A percentile compares a stretch with the other conserved stretches of the same genome.
Evolutionary conservation across 1,284 basidiomycete genomes (phyloP).

Genomic region (Puccinia triticina): DNA sequence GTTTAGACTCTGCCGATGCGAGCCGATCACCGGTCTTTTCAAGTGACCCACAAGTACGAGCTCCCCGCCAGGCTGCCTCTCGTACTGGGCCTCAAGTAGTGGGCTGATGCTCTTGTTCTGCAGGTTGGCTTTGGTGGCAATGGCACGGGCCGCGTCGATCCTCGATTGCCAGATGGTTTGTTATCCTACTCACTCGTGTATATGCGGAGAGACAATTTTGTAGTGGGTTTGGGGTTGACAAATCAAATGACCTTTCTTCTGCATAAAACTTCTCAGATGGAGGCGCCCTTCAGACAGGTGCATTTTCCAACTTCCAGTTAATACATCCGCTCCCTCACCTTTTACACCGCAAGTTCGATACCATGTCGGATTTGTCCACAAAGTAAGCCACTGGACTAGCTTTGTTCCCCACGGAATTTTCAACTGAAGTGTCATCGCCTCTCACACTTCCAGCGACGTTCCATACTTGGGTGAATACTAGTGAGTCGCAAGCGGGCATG

Average conservation of each 20-base stretch:
- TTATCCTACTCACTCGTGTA: background rate
- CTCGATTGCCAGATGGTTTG: slow-evolving; percentile 24
- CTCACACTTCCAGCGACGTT: slow-evolving; percentile 5
- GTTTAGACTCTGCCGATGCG: slow-evolving; percentile 34
- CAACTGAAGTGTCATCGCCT: background rate
- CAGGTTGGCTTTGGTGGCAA: slow-evolving; percentile 45
- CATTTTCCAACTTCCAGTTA: slow-evolving; percentile 39
- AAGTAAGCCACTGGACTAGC: background rate
- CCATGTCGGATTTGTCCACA: background rate
- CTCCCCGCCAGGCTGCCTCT: background rate
- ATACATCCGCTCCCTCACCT: slow-evolving; percentile 31
- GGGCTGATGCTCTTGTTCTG: slow-evolving; percentile 9
- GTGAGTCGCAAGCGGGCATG: slow-evolving; percentile 3
- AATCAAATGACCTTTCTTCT: too few species aligned
- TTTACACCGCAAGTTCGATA: slow-evolving; percentile 35
- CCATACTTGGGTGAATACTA: slow-evolving; percentile 32
- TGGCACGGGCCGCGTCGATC: slow-evolving; percentile 34
- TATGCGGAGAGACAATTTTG: background rate
- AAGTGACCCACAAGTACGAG: slow-evolving; percentile 8
- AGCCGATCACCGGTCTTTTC: slow-evolving; percentile 42
- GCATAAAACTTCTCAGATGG: slow-evolving; percentile 20
- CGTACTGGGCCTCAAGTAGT: background rate
- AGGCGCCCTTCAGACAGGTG: slow-evolving; percentile 29
- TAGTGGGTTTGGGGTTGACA: background rate
- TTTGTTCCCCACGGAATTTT: background rate